Evolutionary conservation across 768 basidiomycete genomes (phyloP).

Genomic region (Tricholomella constricta): DNA sequence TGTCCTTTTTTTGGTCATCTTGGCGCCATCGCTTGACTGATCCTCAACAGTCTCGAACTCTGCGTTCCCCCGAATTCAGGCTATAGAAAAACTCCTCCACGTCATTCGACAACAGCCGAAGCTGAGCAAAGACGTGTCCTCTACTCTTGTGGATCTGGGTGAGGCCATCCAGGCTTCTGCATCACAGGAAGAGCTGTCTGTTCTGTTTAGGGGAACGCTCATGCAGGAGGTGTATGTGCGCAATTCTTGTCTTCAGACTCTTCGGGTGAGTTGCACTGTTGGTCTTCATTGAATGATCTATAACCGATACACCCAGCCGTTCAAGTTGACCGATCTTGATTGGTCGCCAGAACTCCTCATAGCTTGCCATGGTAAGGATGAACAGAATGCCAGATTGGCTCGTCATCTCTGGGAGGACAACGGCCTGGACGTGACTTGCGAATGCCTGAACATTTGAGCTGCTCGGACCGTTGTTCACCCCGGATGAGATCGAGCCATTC

Average conservation of each 20-base stretch:
- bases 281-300: conserved; percentile 1
- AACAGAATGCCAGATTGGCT: conserved; percentile 85
- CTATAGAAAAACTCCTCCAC: conserved; percentile 69
- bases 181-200: conserved; percentile 58
- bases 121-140: conserved; percentile 81
- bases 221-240: conserved; percentile 87
- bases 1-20: conserved; percentile 26
- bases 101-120: conserved; percentile 78
- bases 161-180: conserved; percentile 74
- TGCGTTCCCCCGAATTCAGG: conserved; percentile 72
- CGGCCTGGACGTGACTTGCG: conserved; percentile 86
- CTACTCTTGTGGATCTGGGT: conserved; percentile 77
- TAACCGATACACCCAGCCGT: conserved; percentile 57
- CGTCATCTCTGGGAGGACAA: conserved; percentile 93
- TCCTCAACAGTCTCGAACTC: conserved; percentile 58
- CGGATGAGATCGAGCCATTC: conserved; percentile 64
- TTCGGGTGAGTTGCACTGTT: conserved; percentile 59
- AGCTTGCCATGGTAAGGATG: conserved; percentile 81
- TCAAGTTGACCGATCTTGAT: conserved; percentile 92
- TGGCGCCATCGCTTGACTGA: neutral
- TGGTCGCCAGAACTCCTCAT: conserved; percentile 92
- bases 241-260: conserved; percentile 85
- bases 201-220: conserved; percentile 73
- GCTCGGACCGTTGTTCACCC: conserved; percentile 66
- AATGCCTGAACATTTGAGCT: conserved; percentile 66